Evolutionary conservation across 2,329 filamentous ascomycete species (phyloP), one percentile per base, ranked within the genome.

Genomic region (Ascochyta pisi): DNA sequence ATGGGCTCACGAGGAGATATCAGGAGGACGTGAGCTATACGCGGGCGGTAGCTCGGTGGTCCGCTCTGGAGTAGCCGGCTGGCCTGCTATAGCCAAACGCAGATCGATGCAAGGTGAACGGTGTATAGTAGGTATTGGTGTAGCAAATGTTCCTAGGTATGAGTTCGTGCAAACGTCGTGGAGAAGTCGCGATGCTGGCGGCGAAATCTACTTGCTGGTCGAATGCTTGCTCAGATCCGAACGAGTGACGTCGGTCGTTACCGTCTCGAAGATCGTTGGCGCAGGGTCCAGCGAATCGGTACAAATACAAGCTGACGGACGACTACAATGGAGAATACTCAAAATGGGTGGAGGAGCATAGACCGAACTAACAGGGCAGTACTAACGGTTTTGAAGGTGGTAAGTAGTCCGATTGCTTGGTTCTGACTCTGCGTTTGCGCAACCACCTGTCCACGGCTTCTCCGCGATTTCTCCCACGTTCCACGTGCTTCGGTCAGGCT

Each of bases 211-310:
- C 54, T 51, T 54, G 45, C 61, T 62, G 47, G 27, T 61, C 54
- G 35, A 63, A 48, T 62, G 51, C 57, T 60, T 49, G 56, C 29
- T 55, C 45, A 47, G 58, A 37, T 47, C 43, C 37, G 51, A 19
- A 19, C 19, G 19, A 57, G 69, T 73, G 69, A 72, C 70, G 68
- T 71, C 68, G 58, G 62, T 60, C 41, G 27, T 22, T 51, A 38
- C 50, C 48, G 48, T 52, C 49, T 44, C 38, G 51, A 50, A 48
- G 63, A 60, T 53, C 48, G 50, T 42, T 50, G 55, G 60, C 54
- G 54, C 62, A 62, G 68, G 64, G 61, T 66, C 64, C 57, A 64
- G 41, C 55, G 54, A 48, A 62, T 56, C 54, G 16, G 55, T 52
- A 41, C 54, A 58, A 16, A 53, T 52, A 41, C 54, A 58, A 31